phyloP scores from a whole-genome alignment of 192 early-diverging fungal genomes.

The Neocallimastix lanati region DNA sequence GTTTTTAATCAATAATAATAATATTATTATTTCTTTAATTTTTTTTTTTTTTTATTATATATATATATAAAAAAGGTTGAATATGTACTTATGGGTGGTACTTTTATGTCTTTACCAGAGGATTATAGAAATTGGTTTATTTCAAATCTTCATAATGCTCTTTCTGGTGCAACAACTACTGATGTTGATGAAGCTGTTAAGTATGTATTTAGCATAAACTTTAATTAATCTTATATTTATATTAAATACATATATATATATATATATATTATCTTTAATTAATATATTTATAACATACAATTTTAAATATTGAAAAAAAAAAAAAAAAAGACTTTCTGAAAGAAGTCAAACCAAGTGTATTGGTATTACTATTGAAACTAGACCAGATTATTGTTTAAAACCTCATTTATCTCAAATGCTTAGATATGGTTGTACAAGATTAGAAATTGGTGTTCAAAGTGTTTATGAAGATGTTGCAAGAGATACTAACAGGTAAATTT shows the following conservation, averaged over 20 bases:
- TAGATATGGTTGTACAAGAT: slow-evolving; percentile 90
- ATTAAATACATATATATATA: background rate
- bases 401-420: slow-evolving; percentile 96
- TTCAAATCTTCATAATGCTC: slow-evolving; percentile 83
- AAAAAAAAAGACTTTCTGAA: slow-evolving; percentile 72
- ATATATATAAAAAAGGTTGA: slow-evolving; percentile 30
- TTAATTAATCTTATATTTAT: no score
- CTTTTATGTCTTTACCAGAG: slow-evolving; percentile 91
- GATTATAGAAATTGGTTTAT: slow-evolving; percentile 98
- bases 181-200: slow-evolving; percentile 95
- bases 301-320: no score
- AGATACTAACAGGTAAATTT: slow-evolving; percentile 68
- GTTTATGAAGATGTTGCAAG: slow-evolving; percentile 98
- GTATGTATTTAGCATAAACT: slow-evolving; percentile 10
- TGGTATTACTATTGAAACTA: slow-evolving; percentile 97
- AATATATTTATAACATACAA: no score
- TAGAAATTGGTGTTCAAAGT: slow-evolving; percentile 97
- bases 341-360: slow-evolving; percentile 93
- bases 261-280: no score
- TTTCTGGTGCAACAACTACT: slow-evolving; percentile 74
- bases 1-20: no score
- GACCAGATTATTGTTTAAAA: slow-evolving; percentile 95
- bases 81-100: slow-evolving; percentile 98
- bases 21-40: background rate
- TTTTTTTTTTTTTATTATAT: background rate